Evolutionary conservation across 2,329 filamentous ascomycete species (phyloP), one percentile per base, ranked within the genome.

Genomic region (Calonectria pseudoreteaudii): DNA sequence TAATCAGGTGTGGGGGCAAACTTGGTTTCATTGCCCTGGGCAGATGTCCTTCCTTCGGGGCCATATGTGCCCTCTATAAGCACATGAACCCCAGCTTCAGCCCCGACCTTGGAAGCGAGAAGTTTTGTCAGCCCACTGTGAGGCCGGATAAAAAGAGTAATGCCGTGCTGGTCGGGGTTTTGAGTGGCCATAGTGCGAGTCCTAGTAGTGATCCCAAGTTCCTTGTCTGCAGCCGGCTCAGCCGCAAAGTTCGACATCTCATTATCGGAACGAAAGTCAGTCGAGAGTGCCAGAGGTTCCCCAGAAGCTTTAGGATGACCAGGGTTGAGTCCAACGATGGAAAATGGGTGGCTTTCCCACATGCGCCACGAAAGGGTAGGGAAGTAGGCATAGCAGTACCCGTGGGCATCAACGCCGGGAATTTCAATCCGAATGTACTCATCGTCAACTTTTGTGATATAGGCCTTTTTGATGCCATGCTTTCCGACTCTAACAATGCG

Each of bases 311-410:
- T 31, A 20, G 66, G 67, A 26, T 71, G 70, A 1, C 74, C 72
- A 14, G 69, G 71, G 52, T 75, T 80, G 49, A 67, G 71, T 23
- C 73, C 75, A 10, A 81, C 76, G 2, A 83, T 77, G 2, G 82
- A 83, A 52, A 84, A 84, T 0, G 82, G 82, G 20, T 84, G 82
- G 16, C 80, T 82, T 50, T 83, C 82, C 82, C 82, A 83, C 3
- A 81, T 65, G 4, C 81, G 78, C 82, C 82, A 83, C 2, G 77
- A 81, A 0, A 83, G 62, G 0, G 81, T 81, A 1, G 82, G 82
- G 58, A 82, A 83, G 70, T 82, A 81, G 20, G 78, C 74, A 23
- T 82, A 83, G 28, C 80, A 80, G 66, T 87, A 74, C 0, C 81
- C 82, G 6, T 76, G 53, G 5, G 76, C 75, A 3, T 78, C 72